Conservation (phyloP, 768 basidiomycete species). For the Cubamyces lactineus region DNA sequence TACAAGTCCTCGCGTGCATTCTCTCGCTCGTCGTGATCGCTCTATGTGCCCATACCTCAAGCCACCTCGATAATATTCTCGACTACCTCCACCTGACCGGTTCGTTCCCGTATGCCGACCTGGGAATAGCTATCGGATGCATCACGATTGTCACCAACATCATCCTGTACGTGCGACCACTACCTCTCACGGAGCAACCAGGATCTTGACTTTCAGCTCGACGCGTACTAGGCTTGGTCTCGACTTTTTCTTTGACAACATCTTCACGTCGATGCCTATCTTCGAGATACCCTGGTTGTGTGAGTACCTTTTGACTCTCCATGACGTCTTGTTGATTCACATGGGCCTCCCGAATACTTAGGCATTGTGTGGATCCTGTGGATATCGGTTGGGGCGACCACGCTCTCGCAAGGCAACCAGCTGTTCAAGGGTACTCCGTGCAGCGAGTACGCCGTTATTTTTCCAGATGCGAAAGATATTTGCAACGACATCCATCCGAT, state of each 20-base stretch:
- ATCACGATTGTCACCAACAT: neutral
- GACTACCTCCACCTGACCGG: neutral
- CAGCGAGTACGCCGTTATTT: too few species aligned
- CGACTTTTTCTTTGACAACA: conserved; percentile 9
- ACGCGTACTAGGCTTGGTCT: neutral
- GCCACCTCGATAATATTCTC: conserved; percentile 7
- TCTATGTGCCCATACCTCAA: conserved; percentile 14
- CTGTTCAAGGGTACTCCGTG: too few species aligned
- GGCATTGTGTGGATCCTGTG: too few species aligned
- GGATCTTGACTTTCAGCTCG: neutral
- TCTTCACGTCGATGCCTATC: too few species aligned
- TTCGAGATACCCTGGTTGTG: conserved; percentile 13
- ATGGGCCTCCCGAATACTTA: too few species aligned
- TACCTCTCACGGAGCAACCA: neutral
- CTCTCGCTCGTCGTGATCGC: conserved; percentile 5
- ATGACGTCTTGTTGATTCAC: neutral
- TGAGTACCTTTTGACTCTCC: neutral
- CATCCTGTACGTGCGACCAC: neutral
- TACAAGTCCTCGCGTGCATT: conserved; percentile 4
- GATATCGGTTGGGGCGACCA: too few species aligned
- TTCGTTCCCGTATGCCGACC: neutral
- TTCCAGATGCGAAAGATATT: too few species aligned
- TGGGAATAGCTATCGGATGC: conserved; percentile 1
- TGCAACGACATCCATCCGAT: too few species aligned
- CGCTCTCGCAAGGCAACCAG: too few species aligned